These are phyloP conservation scores for Senna tora DNA, from an alignment of 306 rosid genomes.

Conservation along the genomic window DNA sequence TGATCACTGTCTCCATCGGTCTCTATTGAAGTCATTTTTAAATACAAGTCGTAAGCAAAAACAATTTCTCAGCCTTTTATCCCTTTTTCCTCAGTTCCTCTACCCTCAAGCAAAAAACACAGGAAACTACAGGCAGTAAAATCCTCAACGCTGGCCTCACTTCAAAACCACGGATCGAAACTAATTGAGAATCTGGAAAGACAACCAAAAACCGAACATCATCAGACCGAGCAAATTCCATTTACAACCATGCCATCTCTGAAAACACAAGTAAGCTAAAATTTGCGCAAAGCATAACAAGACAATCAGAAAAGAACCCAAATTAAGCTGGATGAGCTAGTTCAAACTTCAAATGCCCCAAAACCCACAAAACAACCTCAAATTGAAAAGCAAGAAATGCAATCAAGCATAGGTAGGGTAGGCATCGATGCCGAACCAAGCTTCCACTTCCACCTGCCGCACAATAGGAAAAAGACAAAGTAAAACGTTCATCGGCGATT, in stretches of 20 bases:
- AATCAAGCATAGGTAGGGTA: slow-evolving; percentile 1
- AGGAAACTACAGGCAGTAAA: slow-evolving; percentile 26
- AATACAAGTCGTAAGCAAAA: slow-evolving; percentile 34
- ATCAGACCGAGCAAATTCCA: slow-evolving; percentile 3
- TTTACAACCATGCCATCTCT: slow-evolving; percentile 5
- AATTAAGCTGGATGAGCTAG: slow-evolving; percentile 27
- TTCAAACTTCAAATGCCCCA: slow-evolving; percentile 19
- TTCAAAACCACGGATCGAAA: slow-evolving; percentile 41
- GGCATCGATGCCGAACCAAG: slow-evolving; percentile 21
- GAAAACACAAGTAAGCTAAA: slow-evolving; percentile 12
- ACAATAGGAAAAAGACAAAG: slow-evolving; percentile 37
- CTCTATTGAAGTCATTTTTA: slow-evolving; percentile 64
- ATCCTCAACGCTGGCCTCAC: slow-evolving; percentile 35
- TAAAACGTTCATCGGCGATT: slow-evolving; percentile 20
- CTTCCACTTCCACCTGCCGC: slow-evolving; percentile 26
- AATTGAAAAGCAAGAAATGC: slow-evolving; percentile 31
- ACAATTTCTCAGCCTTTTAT: background rate
- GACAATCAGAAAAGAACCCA: slow-evolving; percentile 19
- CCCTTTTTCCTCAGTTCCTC: slow-evolving; percentile 27
- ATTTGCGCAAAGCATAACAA: slow-evolving; percentile 12
- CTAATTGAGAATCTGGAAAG: slow-evolving; percentile 38
- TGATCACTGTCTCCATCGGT: slow-evolving; percentile 46
- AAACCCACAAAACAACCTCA: slow-evolving; percentile 27
- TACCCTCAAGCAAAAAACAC: slow-evolving; percentile 34
- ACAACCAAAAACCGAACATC: slow-evolving; percentile 17